phyloP scores from a whole-genome alignment of 202 grass and related monocot species.

The Setaria italica region DNA sequence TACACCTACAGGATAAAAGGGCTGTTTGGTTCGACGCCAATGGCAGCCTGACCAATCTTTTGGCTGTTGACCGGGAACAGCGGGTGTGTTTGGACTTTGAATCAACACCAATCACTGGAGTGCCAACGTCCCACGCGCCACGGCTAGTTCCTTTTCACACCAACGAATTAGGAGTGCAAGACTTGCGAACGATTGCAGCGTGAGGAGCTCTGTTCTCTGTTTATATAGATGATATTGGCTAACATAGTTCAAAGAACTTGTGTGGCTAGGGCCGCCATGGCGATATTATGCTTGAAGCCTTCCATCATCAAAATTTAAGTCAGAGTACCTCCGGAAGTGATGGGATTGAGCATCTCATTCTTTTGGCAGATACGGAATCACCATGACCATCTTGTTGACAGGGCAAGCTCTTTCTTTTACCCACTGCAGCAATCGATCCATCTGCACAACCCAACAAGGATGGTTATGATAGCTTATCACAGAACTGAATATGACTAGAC shows the following conservation, averaged over 20 bases:
- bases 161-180: not conserved
- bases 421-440: not conserved
- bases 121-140: too few species aligned
- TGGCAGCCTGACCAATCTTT: too few species aligned
- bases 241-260: not conserved
- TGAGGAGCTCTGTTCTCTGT: not conserved
- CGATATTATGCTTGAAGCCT: constrained; percentile 1
- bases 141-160: too few species aligned
- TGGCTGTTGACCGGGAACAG: too few species aligned
- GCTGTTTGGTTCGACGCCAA: too few species aligned
- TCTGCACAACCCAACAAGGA: not conserved
- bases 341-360: not conserved
- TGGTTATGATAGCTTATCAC: not conserved
- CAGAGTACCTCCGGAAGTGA: constrained; percentile 8
- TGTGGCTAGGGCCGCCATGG: not conserved
- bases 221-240: not conserved
- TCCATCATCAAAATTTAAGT: not conserved
- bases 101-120: too few species aligned
- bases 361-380: not conserved
- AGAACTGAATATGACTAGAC: not conserved
- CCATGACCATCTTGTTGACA: not conserved
- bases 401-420: not conserved
- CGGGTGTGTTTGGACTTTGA: too few species aligned
- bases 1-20: not conserved
- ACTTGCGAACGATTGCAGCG: too few species aligned